These are phyloP conservation scores for Aspergillus sp. DNA, from an alignment of 2,329 filamentous ascomycete genomes.

Conservation along the genomic window DNA sequence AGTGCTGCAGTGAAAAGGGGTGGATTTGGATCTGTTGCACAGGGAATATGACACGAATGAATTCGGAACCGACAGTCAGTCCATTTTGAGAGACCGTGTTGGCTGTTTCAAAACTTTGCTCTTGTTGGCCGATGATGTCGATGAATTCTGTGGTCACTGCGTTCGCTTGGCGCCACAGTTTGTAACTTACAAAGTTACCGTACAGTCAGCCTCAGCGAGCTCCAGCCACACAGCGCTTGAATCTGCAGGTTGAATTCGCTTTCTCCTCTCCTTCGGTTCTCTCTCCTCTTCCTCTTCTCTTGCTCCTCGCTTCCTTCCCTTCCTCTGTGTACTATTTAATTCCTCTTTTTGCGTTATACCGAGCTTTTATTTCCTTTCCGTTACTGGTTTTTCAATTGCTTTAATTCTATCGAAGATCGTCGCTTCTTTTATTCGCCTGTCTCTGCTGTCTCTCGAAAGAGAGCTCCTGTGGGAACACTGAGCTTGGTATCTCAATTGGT, in stretches of 20 bases:
- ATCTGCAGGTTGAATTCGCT: slow-evolving; percentile 22
- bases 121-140: not conserved
- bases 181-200: not conserved
- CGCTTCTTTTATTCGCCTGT: slow-evolving; percentile 12
- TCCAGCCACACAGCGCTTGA: slow-evolving; percentile 21
- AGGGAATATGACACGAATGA: not conserved
- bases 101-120: not conserved
- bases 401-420: not conserved
- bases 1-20: slow-evolving; percentile 2
- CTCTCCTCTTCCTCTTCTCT: slow-evolving; percentile 13
- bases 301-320: slow-evolving; percentile 13
- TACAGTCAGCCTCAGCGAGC: slow-evolving; percentile 8
- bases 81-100: not conserved
- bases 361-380: not conserved
- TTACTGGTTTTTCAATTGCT: slow-evolving; percentile 12
- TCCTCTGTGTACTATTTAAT: slow-evolving; percentile 18
- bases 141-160: not conserved
- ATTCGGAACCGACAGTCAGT: not conserved
- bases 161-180: not conserved
- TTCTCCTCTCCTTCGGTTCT: slow-evolving; percentile 11
- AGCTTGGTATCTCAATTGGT: slow-evolving; percentile 28
- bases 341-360: not conserved
- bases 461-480: slow-evolving; percentile 28
- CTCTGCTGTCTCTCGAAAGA: slow-evolving; percentile 30
- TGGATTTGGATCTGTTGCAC: not conserved